Percentiles rank a stretch among this genome's conserved stretches.
Evolutionary conservation across 805 yeast genomes (phyloP).

Genomic region (Kodamaea kakaduensis): DNA sequence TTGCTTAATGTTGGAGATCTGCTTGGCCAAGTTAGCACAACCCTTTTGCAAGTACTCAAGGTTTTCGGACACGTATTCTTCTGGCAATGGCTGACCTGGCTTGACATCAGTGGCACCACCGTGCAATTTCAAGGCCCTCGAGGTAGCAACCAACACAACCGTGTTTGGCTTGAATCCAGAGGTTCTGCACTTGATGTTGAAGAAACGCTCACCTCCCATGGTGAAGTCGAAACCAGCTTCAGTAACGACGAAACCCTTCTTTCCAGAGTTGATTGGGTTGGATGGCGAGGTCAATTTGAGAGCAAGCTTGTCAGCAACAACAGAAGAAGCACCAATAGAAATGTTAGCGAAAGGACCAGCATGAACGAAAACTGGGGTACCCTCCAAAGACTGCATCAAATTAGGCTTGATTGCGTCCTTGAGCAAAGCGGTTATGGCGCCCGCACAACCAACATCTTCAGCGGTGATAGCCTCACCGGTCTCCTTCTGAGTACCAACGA

Average conservation of each 20-base stretch:
- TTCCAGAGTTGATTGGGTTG: conserved; percentile 42
- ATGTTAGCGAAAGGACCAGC: conserved; percentile 99
- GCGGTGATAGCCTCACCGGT: conserved; percentile 82
- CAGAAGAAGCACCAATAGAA: conserved; percentile 94
- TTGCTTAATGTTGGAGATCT: conserved; percentile 76
- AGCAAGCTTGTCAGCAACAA: conserved; percentile 89
- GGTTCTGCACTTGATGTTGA: conserved; percentile 92
- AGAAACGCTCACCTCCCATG: conserved; percentile 98
- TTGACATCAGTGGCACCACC: conserved; percentile 98
- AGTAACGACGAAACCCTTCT: conserved; percentile 83
- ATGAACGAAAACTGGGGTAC: conserved; percentile 95
- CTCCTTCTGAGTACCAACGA: conserved; percentile 70
- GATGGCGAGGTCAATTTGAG: conserved; percentile 68
- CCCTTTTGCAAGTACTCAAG: conserved; percentile 74
- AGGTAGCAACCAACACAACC: conserved; percentile 92
- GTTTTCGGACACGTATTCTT: conserved; percentile 76
- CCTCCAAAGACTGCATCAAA: conserved; percentile 95
- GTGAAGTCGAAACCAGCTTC: conserved; percentile 99
- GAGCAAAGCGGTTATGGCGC: conserved; percentile 90
- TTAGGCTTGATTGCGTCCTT: conserved; percentile 97
- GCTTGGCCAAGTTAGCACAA: conserved; percentile 85
- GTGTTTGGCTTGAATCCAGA: conserved; percentile 86
- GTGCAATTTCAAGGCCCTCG: conserved; percentile 92
- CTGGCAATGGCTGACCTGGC: conserved; percentile 86
- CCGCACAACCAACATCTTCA: conserved; percentile 93